phyloP scores from a whole-genome alignment of 352 stramenopile genomes.

The Phytophthora pisi region DNA sequence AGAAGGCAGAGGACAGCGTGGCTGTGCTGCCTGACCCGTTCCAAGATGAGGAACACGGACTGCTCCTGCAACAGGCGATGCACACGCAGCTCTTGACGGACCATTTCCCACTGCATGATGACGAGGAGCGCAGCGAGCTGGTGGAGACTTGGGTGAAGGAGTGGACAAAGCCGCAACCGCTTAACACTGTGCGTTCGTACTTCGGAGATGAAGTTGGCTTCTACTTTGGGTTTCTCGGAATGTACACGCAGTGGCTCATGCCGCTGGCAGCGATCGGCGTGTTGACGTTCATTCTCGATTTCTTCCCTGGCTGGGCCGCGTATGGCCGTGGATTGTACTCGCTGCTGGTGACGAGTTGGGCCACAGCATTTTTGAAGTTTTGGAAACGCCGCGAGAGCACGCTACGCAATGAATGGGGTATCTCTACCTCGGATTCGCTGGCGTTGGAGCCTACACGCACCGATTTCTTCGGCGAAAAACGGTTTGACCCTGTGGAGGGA shows the following conservation, averaged over 20 bases:
- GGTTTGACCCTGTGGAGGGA: slow-evolving; percentile 83
- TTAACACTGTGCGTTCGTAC: slow-evolving; percentile 72
- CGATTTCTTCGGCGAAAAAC: slow-evolving; percentile 74
- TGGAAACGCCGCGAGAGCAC: slow-evolving; percentile 91
- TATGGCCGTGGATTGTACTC: slow-evolving; percentile 85
- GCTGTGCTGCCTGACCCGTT: slow-evolving; percentile 55
- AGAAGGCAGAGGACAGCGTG: slow-evolving; percentile 14
- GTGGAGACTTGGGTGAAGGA: slow-evolving; percentile 81
- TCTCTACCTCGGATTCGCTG: slow-evolving; percentile 47
- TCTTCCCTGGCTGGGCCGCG: slow-evolving; percentile 51
- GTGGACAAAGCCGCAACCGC: slow-evolving; percentile 58
- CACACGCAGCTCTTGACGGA: slow-evolving; percentile 69
- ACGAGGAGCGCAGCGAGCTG: slow-evolving; percentile 66
- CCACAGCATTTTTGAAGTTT: slow-evolving; percentile 89
- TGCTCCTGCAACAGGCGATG: slow-evolving; percentile 72
- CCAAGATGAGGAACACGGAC: slow-evolving; percentile 67
- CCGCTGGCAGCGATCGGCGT: slow-evolving; percentile 88
- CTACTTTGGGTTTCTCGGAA: slow-evolving; percentile 98
- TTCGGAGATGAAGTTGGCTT: slow-evolving; percentile 94
- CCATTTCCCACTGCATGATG: slow-evolving; percentile 80
- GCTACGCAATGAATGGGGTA: slow-evolving; percentile 88
- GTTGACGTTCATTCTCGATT: slow-evolving; percentile 89
- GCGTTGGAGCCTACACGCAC: slow-evolving; percentile 59
- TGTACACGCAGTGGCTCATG: slow-evolving; percentile 95
- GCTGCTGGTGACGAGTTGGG: slow-evolving; percentile 91